These are phyloP conservation scores for Trichosporon sp. DNA, from an alignment of 1,284 basidiomycete genomes.

Conservation along the genomic window DNA sequence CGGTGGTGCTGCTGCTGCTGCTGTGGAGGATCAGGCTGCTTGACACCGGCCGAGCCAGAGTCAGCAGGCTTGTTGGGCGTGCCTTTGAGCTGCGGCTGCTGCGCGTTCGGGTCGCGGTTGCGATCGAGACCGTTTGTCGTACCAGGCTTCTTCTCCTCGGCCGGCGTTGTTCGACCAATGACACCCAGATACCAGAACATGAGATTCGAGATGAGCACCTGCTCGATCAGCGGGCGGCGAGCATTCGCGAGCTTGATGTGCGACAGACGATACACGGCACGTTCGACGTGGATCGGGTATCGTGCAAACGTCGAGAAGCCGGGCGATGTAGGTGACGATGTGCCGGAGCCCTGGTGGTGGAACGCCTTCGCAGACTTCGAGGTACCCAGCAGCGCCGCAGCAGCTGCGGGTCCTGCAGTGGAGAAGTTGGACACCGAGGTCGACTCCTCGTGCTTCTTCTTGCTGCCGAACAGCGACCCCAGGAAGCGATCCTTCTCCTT, in stretches of 20 bases:
- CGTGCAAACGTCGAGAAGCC: constrained; percentile 63
- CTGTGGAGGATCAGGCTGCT: constrained; percentile 49
- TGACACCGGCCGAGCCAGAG: constrained; percentile 33
- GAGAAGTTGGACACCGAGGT: constrained; percentile 51
- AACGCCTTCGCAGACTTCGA: constrained; percentile 67
- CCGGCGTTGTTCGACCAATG: constrained; percentile 64
- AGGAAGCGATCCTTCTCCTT: constrained; percentile 74
- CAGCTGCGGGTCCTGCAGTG: constrained; percentile 68
- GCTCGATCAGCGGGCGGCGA: constrained; percentile 89
- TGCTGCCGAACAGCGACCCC: constrained; percentile 79
- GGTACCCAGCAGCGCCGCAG: constrained; percentile 70
- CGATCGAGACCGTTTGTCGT: constrained; percentile 46
- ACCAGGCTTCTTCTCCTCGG: constrained; percentile 48
- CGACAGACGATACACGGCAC: constrained; percentile 91
- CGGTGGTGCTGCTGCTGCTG: constrained; percentile 49
- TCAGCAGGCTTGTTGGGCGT: constrained; percentile 40
- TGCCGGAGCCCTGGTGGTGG: constrained; percentile 32
- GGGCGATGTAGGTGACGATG: constrained; percentile 53
- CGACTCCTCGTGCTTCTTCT: constrained; percentile 64
- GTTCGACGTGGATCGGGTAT: constrained; percentile 96
- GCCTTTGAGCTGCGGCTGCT: constrained; percentile 43
- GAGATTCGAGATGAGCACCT: constrained; percentile 95
- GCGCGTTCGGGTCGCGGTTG: constrained; percentile 31
- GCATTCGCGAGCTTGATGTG: constrained; percentile 99
- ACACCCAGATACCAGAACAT: constrained; percentile 99